phyloP scores from a whole-genome alignment of 176 grass and related monocot species.

The Urochloa ruziziensis region DNA sequence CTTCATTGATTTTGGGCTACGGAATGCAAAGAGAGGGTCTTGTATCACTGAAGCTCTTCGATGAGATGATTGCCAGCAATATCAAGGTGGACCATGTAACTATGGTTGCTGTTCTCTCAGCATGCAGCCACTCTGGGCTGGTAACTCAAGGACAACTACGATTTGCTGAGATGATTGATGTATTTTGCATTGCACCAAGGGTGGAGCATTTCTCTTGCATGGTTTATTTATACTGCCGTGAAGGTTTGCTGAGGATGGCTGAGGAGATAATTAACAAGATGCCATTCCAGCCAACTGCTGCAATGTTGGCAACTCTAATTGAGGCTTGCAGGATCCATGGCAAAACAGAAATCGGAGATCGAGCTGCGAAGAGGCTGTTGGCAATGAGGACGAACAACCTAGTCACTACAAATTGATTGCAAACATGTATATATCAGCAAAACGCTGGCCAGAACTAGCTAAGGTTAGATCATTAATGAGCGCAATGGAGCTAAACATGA shows the following conservation, averaged over 20 bases:
- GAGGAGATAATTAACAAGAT: constrained; percentile 50
- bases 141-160: constrained; percentile 50
- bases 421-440: constrained; percentile 60
- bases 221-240: constrained; percentile 60
- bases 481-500: constrained; percentile 46
- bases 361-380: constrained; percentile 57
- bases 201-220: constrained; percentile 67
- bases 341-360: constrained; percentile 48
- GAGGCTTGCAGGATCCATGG: constrained; percentile 57
- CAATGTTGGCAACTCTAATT: constrained; percentile 66
- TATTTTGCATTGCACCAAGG: constrained; percentile 49
- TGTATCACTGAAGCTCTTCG: constrained; percentile 50
- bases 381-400: constrained; percentile 54
- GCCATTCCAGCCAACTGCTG: constrained; percentile 57
- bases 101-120: constrained; percentile 69
- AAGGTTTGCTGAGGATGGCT: constrained; percentile 57
- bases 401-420: constrained; percentile 64
- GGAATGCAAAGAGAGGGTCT: constrained; percentile 58
- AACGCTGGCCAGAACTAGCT: constrained; percentile 59
- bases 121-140: constrained; percentile 62
- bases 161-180: constrained; percentile 50
- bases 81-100: constrained; percentile 61
- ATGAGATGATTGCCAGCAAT: constrained; percentile 46
- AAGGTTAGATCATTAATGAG: constrained; percentile 60
- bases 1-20: constrained; percentile 65